Evolutionary conservation across 2,329 filamentous ascomycete species (phyloP).

Genomic region (Microdochium trichocladiopsis): DNA sequence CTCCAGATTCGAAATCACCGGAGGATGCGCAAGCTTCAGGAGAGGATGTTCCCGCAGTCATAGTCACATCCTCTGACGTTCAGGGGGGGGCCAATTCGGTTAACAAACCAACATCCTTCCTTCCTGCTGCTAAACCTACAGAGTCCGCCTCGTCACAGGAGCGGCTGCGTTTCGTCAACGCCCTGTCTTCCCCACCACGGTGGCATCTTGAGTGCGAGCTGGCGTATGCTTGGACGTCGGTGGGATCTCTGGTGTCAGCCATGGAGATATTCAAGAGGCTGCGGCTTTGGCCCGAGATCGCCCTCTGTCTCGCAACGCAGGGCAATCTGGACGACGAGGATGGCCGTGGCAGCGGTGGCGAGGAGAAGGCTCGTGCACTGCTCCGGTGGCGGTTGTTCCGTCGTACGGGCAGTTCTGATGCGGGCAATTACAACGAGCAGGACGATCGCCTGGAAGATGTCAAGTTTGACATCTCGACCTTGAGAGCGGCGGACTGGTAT

Average conservation of each 20-base stretch:
- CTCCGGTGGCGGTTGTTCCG: slow-evolving; percentile 75
- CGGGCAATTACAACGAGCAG: slow-evolving; percentile 16
- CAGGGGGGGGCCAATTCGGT: slow-evolving; percentile 4
- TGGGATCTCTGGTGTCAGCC: slow-evolving; percentile 82
- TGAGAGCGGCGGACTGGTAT: slow-evolving; percentile 43
- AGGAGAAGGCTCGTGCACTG: slow-evolving; percentile 74
- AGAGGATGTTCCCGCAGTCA: slow-evolving; percentile 34
- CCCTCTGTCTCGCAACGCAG: slow-evolving; percentile 70
- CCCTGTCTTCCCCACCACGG: slow-evolving; percentile 73
- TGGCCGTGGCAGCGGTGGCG: slow-evolving; percentile 49
- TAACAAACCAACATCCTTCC: slow-evolving; percentile 64
- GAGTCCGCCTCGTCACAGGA: slow-evolving; percentile 75
- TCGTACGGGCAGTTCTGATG: slow-evolving; percentile 35
- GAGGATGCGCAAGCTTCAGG: slow-evolving; percentile 12
- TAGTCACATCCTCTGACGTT: slow-evolving; percentile 30
- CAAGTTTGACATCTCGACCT: slow-evolving; percentile 47
- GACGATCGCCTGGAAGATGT: slow-evolving; percentile 39
- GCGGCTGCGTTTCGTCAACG: slow-evolving; percentile 76
- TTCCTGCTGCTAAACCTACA: slow-evolving; percentile 65
- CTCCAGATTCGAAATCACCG: slow-evolving; percentile 9
- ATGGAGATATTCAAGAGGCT: slow-evolving; percentile 94
- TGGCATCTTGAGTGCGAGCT: slow-evolving; percentile 96
- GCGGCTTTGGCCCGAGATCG: slow-evolving; percentile 90
- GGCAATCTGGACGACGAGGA: slow-evolving; percentile 50
- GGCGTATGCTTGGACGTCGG: slow-evolving; percentile 82